Evolutionary conservation across 805 yeast species (phyloP).

Genomic region (Saccharomycopsis sp.): DNA sequence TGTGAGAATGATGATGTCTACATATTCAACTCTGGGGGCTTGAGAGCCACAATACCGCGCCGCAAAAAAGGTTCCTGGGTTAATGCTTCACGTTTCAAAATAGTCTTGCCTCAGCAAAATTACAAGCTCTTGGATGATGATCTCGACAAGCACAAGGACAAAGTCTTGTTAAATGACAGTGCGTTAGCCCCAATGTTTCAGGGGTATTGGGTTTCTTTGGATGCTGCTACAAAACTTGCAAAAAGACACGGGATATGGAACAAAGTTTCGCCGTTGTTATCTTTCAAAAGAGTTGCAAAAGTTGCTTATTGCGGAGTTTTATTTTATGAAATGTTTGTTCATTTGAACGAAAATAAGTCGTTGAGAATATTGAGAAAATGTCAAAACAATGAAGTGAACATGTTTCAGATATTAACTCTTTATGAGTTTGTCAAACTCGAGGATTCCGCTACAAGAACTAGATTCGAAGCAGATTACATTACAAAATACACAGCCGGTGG

Average conservation of each 20-base stretch:
- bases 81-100: constrained; percentile 21
- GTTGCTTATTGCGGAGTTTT: constrained; percentile 23
- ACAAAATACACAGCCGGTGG: too few species aligned
- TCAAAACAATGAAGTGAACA: constrained; percentile 20
- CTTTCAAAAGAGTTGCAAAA: constrained; percentile 24
- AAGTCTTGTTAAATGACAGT: background rate
- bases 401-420: constrained; percentile 24
- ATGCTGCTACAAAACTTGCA: constrained; percentile 24
- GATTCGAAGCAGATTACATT: too few species aligned
- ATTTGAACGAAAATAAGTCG: constrained; percentile 18
- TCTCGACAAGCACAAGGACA: background rate
- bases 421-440: constrained; percentile 19
- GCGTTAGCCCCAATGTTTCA: constrained; percentile 5
- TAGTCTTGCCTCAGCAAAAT: constrained; percentile 6
- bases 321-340: constrained; percentile 25
- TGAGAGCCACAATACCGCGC: constrained; percentile 16
- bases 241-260: constrained; percentile 19
- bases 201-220: constrained; percentile 25
- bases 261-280: constrained; percentile 22
- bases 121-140: constrained; percentile 7
- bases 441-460: too few species aligned
- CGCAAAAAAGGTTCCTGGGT: constrained; percentile 24
- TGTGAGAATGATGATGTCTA: constrained; percentile 19
- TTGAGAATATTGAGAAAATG: constrained; percentile 25
- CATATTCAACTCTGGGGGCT: constrained; percentile 11